Base-by-base conservation (phyloP, 352 stramenopile genomes). In the Phytophthora citricola region DNA sequence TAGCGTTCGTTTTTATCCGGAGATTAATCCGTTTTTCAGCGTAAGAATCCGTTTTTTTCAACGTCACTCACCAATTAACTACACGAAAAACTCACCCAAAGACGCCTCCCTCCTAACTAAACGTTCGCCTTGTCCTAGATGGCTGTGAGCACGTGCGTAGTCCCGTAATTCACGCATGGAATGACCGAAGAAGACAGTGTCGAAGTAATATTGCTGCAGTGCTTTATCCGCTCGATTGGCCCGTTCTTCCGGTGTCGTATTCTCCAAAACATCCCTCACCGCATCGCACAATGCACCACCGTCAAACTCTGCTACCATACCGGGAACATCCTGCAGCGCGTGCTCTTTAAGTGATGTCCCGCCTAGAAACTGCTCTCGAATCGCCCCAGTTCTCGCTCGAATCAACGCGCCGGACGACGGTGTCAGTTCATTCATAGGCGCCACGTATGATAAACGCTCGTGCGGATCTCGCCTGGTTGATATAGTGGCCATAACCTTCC, bases 401-500 rank as follows among this genome's bases (percentile, higher is more conserved):
- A 90, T 49, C 1, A 88, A 47, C 5, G 82, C 79, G n/a, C 81
- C 81, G 5, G 69, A 83, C 10, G 60, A 63, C 7, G 46, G 50
- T 17, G 76, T 69, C 12, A 88, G 58, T 26, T 88, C 74, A 38
- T 84, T 84, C 79, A 88, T 88, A 9, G 79, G 79, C 4, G 69
- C 45, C 2, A 69, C 74, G 31, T 27, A 83, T 36, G 32, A 88
- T 75, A 24, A 84, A 49, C 2, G 69, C 69, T 17, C 72, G 69
- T 2, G 76, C 65, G 0, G 79, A 79, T n/a, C 79, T 55, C 17
- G 79, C 79, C 41, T 88, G 79, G 58, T 88, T 88, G 56, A 88
- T 82, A 57, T 86, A 88, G 63, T 88, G 79, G 2, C 79, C 77
- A 48, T 85, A 88, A 24, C 75, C 75, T 34, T 85, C 78, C 63